These are phyloP conservation scores for Biancaea sappan DNA, from an alignment of 306 rosid genomes.

Conservation along the genomic window DNA sequence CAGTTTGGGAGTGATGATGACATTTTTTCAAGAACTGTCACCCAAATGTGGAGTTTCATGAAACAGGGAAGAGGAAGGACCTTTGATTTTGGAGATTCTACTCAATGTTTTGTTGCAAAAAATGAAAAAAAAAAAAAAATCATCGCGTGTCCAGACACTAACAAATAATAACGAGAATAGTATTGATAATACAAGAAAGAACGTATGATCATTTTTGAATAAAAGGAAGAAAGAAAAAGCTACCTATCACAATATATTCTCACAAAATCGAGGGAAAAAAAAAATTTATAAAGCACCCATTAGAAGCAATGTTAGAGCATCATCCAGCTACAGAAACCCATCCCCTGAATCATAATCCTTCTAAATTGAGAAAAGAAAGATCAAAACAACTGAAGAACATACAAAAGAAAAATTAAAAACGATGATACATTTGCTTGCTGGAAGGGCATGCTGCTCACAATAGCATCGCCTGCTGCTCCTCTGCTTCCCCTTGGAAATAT, in stretches of 20 bases:
- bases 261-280: constrained; percentile 14
- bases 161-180: neutral
- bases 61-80: constrained; percentile 77
- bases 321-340: constrained; percentile 47
- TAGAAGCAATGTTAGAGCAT: constrained; percentile 27
- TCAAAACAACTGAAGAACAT: neutral
- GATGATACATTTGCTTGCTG: constrained; percentile 34
- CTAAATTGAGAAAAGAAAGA: constrained; percentile 28
- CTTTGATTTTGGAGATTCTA: too few species aligned
- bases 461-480: constrained; percentile 21
- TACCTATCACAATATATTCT: neutral
- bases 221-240: neutral
- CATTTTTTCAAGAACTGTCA: constrained; percentile 63
- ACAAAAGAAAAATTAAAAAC: constrained; percentile 2
- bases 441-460: neutral
- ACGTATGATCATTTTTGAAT: neutral
- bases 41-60: constrained; percentile 80
- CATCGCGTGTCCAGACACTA: neutral
- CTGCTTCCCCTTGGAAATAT: constrained; percentile 30
- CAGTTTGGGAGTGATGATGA: constrained; percentile 72
- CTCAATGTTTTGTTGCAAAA: too few species aligned
- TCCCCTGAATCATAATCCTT: constrained; percentile 43
- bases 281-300: constrained; percentile 37
- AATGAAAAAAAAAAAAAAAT: too few species aligned
- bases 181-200: too few species aligned